A percentile compares a stretch with the other conserved stretches of the same genome.
These are phyloP conservation scores for Fragaria vesca DNA, from an alignment of 306 rosid genomes.

Conservation along the genomic window DNA sequence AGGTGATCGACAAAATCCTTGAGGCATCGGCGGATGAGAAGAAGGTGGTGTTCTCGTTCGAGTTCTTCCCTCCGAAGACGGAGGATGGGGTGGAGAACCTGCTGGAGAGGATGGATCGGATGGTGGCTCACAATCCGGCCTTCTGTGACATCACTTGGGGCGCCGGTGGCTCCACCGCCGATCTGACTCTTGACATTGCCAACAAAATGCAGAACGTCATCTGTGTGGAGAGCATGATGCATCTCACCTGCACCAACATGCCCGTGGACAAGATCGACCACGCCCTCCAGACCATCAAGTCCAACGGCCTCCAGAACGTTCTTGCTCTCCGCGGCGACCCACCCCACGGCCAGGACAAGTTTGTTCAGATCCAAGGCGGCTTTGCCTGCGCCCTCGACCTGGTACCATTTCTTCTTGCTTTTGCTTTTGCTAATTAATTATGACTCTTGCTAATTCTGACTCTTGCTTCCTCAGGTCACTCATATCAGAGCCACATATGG, in stretches of 20 bases:
- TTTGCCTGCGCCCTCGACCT: conserved; percentile 93
- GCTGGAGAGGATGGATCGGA: conserved; percentile 93
- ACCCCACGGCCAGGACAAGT: conserved; percentile 96
- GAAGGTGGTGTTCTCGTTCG: conserved; percentile 82
- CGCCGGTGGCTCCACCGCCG: conserved; percentile 94
- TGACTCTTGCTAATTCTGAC: too few species aligned
- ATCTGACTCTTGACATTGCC: conserved; percentile 83
- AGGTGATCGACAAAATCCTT: conserved; percentile 78
- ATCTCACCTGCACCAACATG: conserved; percentile 97
- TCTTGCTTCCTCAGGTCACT: conserved; percentile 45
- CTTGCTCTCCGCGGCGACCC: conserved; percentile 98
- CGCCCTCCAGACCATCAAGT: conserved; percentile 77
- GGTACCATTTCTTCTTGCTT: conserved; percentile 24
- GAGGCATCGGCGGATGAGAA: conserved; percentile 42
- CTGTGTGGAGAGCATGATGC: conserved; percentile 98
- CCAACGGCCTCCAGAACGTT: conserved; percentile 89
- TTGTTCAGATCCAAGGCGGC: conserved; percentile 85
- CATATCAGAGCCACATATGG: conserved; percentile 75
- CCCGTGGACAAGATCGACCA: conserved; percentile 90
- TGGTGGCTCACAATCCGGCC: conserved; percentile 87
- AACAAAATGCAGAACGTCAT: conserved; percentile 87
- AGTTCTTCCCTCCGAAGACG: conserved; percentile 92
- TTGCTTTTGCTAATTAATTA: neutral
- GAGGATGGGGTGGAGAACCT: conserved; percentile 93
- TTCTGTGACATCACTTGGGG: conserved; percentile 99